A percentile compares a stretch with the other conserved stretches of the same genome.
Conservation (phyloP, 495 filamentous ascomycete genomes). For the Aspergillus avenaceus region DNA sequence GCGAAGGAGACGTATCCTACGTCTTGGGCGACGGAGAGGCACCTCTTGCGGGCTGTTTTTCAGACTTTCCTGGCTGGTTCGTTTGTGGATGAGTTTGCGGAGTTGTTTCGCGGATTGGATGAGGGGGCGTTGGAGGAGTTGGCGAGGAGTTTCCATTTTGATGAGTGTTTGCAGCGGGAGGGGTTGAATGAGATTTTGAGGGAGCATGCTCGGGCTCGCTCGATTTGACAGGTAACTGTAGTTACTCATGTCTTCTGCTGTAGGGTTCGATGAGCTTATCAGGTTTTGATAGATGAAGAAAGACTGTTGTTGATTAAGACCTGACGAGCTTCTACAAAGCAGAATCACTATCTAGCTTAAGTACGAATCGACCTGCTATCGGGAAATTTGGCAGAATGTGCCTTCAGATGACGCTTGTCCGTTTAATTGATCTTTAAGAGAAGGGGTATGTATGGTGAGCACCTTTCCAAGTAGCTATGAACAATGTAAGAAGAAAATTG, state of each 20-base stretch:
- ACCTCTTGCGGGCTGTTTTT: constrained; percentile 47
- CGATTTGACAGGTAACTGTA: background rate
- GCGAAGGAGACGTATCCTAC: constrained; percentile 50
- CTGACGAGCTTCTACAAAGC: too few species aligned
- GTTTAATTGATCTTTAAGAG: background rate
- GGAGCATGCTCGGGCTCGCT: constrained; percentile 27
- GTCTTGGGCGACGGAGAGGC: constrained; percentile 53
- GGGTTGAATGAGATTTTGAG: constrained; percentile 52
- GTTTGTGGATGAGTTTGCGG: constrained; percentile 55
- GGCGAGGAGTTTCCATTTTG: constrained; percentile 53
- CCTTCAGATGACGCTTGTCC: too few species aligned
- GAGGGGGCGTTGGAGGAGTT: constrained; percentile 52
- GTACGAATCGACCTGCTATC: background rate
- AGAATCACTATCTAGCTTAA: too few species aligned
- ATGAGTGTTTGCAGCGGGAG: constrained; percentile 53
- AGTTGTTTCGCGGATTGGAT: constrained; percentile 50
- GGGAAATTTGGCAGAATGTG: too few species aligned
- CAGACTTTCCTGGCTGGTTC: constrained; percentile 51
- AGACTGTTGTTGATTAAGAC: too few species aligned
- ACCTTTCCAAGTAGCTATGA: background rate
- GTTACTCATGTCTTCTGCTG: too few species aligned
- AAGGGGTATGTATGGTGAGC: background rate
- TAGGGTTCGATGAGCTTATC: too few species aligned
- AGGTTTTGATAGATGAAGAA: too few species aligned
- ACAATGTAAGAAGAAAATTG: background rate